Evolutionary conservation across 1,284 basidiomycete genomes (phyloP), one percentile per base, ranked within the genome.

Genomic region (Phellinidium pouzarii): DNA sequence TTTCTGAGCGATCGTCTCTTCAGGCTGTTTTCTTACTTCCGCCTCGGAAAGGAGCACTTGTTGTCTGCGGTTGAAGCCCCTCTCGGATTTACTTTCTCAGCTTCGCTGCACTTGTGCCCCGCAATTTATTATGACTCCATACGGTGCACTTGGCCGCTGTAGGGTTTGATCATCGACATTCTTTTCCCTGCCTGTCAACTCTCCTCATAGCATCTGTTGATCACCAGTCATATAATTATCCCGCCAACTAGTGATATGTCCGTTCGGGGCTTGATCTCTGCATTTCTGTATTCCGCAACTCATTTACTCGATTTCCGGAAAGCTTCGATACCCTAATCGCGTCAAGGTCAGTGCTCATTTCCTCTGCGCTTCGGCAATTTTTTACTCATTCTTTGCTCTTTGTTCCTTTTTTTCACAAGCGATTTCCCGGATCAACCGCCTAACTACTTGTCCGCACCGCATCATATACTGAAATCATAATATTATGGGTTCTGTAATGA

Each of bases 31-130:
- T 42, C 22, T 25, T 40, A 7, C 23, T 43, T 50, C 48, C 38
- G 40, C 38, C 48, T 43, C 27, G 9, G 19, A 14, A 45, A 45
- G 27, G 38, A 4, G 40, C n/a, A 4, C 14, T 7, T 17, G 37
- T 20, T 17, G 19, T 8, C 20, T 41, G 48, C 48, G 48, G 42
- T n/a, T 19, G 48, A 38, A 42, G 38, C 48, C 48, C 48, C 38
- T 42, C 48, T 50, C 38, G 48, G 48, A 12, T 29, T 17, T n/a
- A 29, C 42, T 50, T 42, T 50, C 48, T 42, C 48, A 50, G 26
- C 48, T 50, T 26, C 26, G 38, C 29, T n/a, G 2, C 11, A 8
- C 20, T 9, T 42, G n/a, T 40, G 11, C 37, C 19, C 2, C 12
- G 31, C 31, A 34, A 34, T 34, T 11, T 11, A 34, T 17, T 40